Evolutionary conservation across 1,139 yeast species (phyloP), one percentile per base, ranked within the genome.

Genomic region (Petasospora fabianii): DNA sequence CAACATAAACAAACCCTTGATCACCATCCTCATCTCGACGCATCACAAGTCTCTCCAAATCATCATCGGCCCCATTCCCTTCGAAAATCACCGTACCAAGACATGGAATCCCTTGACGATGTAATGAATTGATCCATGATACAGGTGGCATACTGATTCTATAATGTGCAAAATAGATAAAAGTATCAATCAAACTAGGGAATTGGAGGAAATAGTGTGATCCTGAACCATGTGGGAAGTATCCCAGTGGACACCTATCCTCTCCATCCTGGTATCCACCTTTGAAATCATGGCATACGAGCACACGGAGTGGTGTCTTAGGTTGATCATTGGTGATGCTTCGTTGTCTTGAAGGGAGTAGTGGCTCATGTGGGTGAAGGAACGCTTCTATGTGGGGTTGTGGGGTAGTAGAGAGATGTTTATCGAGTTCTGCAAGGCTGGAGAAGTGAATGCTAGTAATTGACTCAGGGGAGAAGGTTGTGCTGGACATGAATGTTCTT

Each of bases 161-260:
- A 39, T 62, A 59, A 42, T 66, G 71, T 2, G 66, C 58, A 45
- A 66, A 66, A 44, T 67, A 67, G 12, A 66, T 54, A 43, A 66
- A 66, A 4, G 49, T 47, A 39, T 64, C 68, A 12, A 64, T 50
- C 12, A 65, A 43, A 10, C 60, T 55, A 1, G 71, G 70, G 39
- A 56, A 66, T 36, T 63, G 68, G 5, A 67, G 40, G 35, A 50
- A 55, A 39, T 66, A 66, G 32, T 63, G 61, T 6, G 33, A 27
- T 1, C 68, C 67, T 7, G 49, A 44, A 1, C 53, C 47, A 39
- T 64, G 68, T 2, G 68, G 65, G 41, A 60, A 66, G 36, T 64
- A 63, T 1, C 71, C 71, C 5, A 43, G 19, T 0, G 68, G 62
- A 9, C 45, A 43, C 1, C 44, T 43, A 39, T 66, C 71, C 42